Base-by-base conservation (phyloP, 1,139 yeast species). In the Yamadazyma atlantica region DNA sequence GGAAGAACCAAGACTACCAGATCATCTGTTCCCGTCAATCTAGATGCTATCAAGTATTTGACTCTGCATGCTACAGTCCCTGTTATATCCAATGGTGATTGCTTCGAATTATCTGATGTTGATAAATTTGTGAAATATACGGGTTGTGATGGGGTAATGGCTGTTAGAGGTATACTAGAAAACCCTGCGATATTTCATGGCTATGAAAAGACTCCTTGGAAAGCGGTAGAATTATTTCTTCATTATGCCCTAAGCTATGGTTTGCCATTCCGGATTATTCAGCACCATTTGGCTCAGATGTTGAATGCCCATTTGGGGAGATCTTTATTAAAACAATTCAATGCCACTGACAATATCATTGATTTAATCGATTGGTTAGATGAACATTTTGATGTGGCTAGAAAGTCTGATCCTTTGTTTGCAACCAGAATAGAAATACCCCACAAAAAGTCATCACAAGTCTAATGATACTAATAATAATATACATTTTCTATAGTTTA, bases 81-180 rank as follows among this genome's bases (percentile, higher is more conserved):
- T 0, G 90, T 94, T 0, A 83, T 92, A 11, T 97, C 98, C 2
- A 94, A 94, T 54, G 98, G 98, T 9, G 98, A 94, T 60, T 92
- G 96, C 50, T 85, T 85, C 51, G 60, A 77, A 1, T 63, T 80
- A 24, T 66, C 69, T 12, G 96, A 88, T 56, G 82, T 86, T 16
- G 50, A 66, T 24, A 57, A 59, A 16, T 89, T 90, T 23, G 78
- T 79, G 0, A 66, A 75, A 13, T 58, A 58, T 34, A 89, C 97
- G 0, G 85, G 85, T 1, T 89, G 80, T 24, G 94, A 88, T 55
- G 98, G 97, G 5, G 85, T 92, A 5, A 92, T 92, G 98, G 85
- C 97, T 1, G 98, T 88, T 1, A 68, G 98, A 46, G 98, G 98
- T 0, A 69, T 88, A 3, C 66, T 92, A 38, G 69, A 78, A 23